A percentile compares a stretch with the other conserved stretches of the same genome.
These are phyloP conservation scores for Penicillium verrucosum DNA, from an alignment of 2,329 filamentous ascomycete genomes.

Conservation along the genomic window DNA sequence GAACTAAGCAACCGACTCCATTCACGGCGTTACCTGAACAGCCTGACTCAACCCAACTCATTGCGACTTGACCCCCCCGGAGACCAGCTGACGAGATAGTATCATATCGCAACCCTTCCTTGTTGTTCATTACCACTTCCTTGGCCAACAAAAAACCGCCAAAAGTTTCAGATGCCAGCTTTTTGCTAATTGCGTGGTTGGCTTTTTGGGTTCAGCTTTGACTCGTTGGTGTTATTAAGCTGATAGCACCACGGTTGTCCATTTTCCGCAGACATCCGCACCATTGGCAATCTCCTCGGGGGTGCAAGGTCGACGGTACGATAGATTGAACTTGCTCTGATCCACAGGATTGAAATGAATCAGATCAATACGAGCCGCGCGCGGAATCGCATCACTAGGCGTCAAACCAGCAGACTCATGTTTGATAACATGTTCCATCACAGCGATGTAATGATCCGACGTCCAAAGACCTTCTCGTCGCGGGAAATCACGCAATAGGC, in stretches of 20 bases:
- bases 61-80: too few species aligned
- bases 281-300: background rate
- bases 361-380: background rate
- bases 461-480: conserved; percentile 2
- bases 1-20: too few species aligned
- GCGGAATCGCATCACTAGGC: background rate
- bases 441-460: background rate
- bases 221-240: background rate
- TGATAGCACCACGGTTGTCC: background rate
- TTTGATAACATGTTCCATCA: background rate
- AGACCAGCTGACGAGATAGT: too few species aligned
- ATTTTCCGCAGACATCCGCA: background rate
- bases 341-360: background rate
- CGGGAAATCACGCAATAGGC: background rate
- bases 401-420: background rate
- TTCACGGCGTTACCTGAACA: too few species aligned
- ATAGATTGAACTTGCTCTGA: background rate
- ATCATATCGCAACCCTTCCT: background rate
- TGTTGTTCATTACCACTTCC: background rate
- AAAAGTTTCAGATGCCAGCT: background rate
- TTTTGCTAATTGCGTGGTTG: background rate
- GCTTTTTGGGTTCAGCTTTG: background rate
- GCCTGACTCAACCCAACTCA: too few species aligned
- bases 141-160: background rate
- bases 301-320: background rate